These are phyloP conservation scores for Dactylellina haptotyla DNA, from an alignment of 2,329 filamentous ascomycete genomes.

Conservation along the genomic window DNA sequence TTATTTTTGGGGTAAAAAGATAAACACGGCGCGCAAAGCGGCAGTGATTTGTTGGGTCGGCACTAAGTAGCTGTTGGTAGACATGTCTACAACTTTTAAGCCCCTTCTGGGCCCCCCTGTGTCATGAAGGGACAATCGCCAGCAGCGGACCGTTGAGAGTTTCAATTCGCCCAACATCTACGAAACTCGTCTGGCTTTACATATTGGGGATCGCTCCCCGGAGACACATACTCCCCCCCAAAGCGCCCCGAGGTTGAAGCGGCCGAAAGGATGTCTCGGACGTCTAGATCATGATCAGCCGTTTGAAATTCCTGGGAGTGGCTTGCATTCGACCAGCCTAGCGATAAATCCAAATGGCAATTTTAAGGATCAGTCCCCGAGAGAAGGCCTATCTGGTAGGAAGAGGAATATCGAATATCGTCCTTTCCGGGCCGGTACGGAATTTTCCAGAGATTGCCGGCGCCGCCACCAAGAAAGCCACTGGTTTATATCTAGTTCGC, in stretches of 20 bases:
- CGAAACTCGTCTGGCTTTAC: constrained; percentile 6
- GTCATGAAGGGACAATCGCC: constrained; percentile 14
- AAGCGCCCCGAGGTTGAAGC: too few species aligned
- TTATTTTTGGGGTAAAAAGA: constrained; percentile 41
- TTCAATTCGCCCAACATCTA: constrained; percentile 29
- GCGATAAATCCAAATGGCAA: constrained; percentile 5
- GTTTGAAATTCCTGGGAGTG: too few species aligned
- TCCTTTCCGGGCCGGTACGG: constrained; percentile 39
- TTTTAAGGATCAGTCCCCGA: too few species aligned
- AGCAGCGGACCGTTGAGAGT: constrained; percentile 3
- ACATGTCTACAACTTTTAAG: constrained; percentile 11
- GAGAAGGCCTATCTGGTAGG: neutral
- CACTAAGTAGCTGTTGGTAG: constrained; percentile 17
- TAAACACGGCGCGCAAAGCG: too few species aligned
- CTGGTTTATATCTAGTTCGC: too few species aligned
- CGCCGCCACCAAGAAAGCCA: constrained; percentile 6
- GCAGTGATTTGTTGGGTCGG: constrained; percentile 12
- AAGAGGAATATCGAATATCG: neutral
- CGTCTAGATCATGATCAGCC: neutral
- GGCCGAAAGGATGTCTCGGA: constrained; percentile 23
- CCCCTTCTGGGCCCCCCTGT: constrained; percentile 13
- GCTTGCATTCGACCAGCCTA: constrained; percentile 17
- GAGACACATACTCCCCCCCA: too few species aligned
- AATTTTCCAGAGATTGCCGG: constrained; percentile 25
- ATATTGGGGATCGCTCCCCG: neutral